Percentiles rank a stretch among this genome's conserved stretches.
Evolutionary conservation across 306 rosid species (phyloP).

Genomic region (Vicia faba): DNA sequence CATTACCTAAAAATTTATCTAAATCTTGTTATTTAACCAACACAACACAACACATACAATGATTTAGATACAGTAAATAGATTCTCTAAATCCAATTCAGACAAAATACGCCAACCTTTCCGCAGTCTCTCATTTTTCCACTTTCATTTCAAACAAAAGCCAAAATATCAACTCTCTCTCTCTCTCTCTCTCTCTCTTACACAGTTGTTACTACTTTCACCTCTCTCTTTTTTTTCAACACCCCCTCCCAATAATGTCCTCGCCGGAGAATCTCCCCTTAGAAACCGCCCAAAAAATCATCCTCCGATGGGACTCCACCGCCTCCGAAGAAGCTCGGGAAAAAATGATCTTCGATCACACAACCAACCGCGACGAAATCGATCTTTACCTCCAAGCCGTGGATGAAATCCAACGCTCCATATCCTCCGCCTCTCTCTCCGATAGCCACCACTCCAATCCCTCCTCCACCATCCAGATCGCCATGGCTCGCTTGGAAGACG

Average conservation of each 20-base stretch:
- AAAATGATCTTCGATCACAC: constrained; percentile 71
- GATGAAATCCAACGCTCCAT: constrained; percentile 91
- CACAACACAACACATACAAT: background rate
- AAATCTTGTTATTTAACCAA: background rate
- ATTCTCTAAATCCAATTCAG: background rate
- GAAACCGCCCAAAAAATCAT: constrained; percentile 77
- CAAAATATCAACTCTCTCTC: background rate
- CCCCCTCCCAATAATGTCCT: constrained; percentile 39
- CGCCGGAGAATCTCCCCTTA: constrained; percentile 51
- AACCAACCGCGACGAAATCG: constrained; percentile 69
- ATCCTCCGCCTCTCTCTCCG: constrained; percentile 59
- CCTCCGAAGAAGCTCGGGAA: constrained; percentile 78
- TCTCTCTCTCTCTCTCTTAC: background rate
- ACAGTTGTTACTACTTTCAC: too few species aligned
- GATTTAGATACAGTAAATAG: background rate
- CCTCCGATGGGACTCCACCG: constrained; percentile 92
- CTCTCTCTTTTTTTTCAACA: background rate
- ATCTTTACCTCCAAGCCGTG: constrained; percentile 82
- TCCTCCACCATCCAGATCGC: constrained; percentile 89
- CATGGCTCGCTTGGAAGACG: constrained; percentile 96
- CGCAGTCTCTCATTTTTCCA: constrained; percentile 32
- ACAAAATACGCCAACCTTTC: constrained; percentile 10
- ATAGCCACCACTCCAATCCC: constrained; percentile 51
- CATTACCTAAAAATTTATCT: background rate
- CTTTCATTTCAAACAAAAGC: constrained; percentile 28